Evolutionary conservation across 2,329 filamentous ascomycete species (phyloP).

Genomic region (Cordyceps tenuipes): DNA sequence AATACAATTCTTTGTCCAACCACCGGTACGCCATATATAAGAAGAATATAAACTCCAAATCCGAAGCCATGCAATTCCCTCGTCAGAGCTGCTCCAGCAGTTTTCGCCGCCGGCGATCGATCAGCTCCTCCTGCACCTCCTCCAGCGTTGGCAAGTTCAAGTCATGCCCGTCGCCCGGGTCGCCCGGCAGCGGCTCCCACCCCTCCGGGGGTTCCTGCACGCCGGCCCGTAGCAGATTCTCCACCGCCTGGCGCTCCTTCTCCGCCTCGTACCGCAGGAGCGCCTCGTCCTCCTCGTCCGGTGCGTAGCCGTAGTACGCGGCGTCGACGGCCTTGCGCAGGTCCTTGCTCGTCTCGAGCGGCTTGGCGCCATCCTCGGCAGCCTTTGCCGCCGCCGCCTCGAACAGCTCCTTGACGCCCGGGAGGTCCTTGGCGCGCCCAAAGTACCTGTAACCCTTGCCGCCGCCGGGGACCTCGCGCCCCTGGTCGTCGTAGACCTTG

Average conservation of each 20-base stretch:
- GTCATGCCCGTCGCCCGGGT: slow-evolving; percentile 69
- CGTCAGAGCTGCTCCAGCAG: slow-evolving; percentile 68
- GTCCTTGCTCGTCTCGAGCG: slow-evolving; percentile 60
- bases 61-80: background rate
- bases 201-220: slow-evolving; percentile 51
- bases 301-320: slow-evolving; percentile 89
- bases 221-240: slow-evolving; percentile 54
- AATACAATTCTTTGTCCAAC: background rate
- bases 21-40: background rate
- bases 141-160: slow-evolving; percentile 83
- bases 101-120: slow-evolving; percentile 75
- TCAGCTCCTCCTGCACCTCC: slow-evolving; percentile 88
- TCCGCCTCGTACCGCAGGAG: slow-evolving; percentile 71
- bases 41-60: background rate
- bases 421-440: slow-evolving; percentile 78
- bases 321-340: slow-evolving; percentile 75
- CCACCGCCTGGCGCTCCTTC: slow-evolving; percentile 75
- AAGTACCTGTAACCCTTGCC: slow-evolving; percentile 94
- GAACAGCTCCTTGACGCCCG: slow-evolving; percentile 93
- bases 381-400: slow-evolving; percentile 61
- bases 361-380: slow-evolving; percentile 44
- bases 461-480: slow-evolving; percentile 61
- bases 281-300: slow-evolving; percentile 81
- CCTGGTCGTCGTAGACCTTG: slow-evolving; percentile 65
- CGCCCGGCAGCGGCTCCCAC: slow-evolving; percentile 84